Evolutionary conservation across 305 asterid species (phyloP), one percentile per base, ranked within the genome.

Genomic region (Withania somnifera): DNA sequence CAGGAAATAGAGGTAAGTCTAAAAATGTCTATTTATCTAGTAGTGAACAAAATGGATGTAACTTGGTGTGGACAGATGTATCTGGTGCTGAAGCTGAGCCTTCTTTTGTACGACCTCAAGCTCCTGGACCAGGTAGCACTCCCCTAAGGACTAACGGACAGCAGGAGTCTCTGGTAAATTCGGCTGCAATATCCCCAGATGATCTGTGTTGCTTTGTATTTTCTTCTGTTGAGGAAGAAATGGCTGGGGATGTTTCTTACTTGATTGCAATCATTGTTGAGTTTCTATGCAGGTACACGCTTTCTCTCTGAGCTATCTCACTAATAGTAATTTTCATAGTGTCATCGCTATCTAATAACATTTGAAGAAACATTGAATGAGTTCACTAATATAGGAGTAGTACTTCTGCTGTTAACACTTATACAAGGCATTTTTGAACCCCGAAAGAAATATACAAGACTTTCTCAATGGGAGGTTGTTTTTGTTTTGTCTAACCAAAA

Each of bases 191-290:
- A 80, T 90, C 98, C 75, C 92, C 94, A 24, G 90, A 83, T 30
- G 97, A 94, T 86, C 87, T 96, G 79, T 90, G 90, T 84, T 87
- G 84, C 85, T 86, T 24, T 80, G 97, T 95, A 82, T 90, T 96
- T 88, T 90, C 94, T 51, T 86, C 89, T 34, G 91, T 89, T 73
- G 98, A 96, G 90, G 99, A 94, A 89, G 98, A 94, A 90, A 94
- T 96, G 91, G 87, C 88, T 4, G 96, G 95, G 84, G 99, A 94
- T 88, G 91, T 94, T 84, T 93, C 94, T 82, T 96, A 96, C 89
- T 87, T 96, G 88, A 88, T 87, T 76, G 89, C 97, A 81, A 87
- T 94, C 84, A 85, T 93, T 84, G 89, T 95, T 79, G 98, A 94
- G 89, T 93, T 95, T 87, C 91, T 94, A 63, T 91, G 94, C 84